These are phyloP conservation scores for Durio zibethinus DNA, from an alignment of 345 rosid genomes.

Conservation along the genomic window DNA sequence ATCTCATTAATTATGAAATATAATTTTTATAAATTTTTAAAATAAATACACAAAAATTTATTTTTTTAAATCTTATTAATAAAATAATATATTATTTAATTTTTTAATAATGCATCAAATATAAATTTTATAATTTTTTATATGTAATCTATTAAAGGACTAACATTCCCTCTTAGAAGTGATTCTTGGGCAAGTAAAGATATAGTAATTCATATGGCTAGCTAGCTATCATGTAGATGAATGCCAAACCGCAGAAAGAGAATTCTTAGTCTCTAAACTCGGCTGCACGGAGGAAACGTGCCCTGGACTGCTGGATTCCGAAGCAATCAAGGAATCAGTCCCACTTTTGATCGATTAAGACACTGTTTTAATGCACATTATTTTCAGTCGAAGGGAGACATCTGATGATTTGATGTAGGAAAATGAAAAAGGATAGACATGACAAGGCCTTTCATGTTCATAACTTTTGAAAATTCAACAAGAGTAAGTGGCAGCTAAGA, in stretches of 20 bases:
- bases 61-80: too few relatives aligned
- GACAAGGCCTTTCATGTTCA: conserved; percentile 16
- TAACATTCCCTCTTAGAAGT: too few relatives aligned
- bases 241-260: not conserved
- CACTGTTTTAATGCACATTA: not conserved
- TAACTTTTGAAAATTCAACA: conserved; percentile 23
- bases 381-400: not conserved
- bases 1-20: too few relatives aligned
- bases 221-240: not conserved
- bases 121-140: too few relatives aligned
- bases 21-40: too few relatives aligned
- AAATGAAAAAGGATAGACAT: conserved; percentile 16
- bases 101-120: too few relatives aligned
- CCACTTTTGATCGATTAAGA: not conserved
- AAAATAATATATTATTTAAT: too few relatives aligned
- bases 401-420: conserved; percentile 11
- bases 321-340: not conserved
- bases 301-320: not conserved
- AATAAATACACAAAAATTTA: too few relatives aligned
- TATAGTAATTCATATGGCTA: not conserved
- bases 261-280: not conserved
- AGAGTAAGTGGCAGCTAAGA: conserved; percentile 13
- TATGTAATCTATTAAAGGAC: too few relatives aligned
- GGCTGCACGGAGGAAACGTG: not conserved
- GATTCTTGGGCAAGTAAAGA: too few relatives aligned